Evolutionary conservation across 352 stramenopile genomes (phyloP).

Genomic region (Globisporangium emineosum): DNA sequence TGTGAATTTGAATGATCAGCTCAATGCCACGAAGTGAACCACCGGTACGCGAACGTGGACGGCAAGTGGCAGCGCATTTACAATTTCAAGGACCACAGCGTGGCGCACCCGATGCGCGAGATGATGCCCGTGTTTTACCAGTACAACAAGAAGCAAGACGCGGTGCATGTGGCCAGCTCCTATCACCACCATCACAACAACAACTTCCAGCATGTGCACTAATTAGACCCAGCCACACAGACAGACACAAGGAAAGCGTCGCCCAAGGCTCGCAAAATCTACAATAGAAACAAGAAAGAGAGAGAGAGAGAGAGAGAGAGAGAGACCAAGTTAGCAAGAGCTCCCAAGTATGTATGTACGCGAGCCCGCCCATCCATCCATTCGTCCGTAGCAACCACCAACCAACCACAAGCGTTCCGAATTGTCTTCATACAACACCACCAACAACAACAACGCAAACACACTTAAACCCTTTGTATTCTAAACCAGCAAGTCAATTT

Average conservation of each 20-base stretch:
- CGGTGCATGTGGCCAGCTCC: not conserved
- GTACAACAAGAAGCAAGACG: conserved; percentile 19
- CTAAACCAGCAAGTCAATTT: not conserved
- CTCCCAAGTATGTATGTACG: not conserved
- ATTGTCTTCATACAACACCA: not conserved
- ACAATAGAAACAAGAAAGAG: conserved; percentile 1
- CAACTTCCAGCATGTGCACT: conserved; percentile 7
- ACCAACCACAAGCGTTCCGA: not conserved
- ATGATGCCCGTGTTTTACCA: conserved; percentile 73
- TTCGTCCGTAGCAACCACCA: not conserved
- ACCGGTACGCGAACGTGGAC: conserved; percentile 79
- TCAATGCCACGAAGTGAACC: conserved; percentile 54
- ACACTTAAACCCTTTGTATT: not conserved
- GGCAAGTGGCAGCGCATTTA: conserved; percentile 78
- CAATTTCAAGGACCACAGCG: conserved; percentile 70
- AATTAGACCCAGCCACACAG: conserved; percentile 1
- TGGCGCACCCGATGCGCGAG: conserved; percentile 51
- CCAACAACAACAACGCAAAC: not conserved
- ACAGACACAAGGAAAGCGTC: not conserved
- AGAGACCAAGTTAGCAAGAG: not conserved
- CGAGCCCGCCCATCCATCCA: not conserved
- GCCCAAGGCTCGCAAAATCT: not conserved
- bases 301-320: not conserved
- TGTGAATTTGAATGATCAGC: conserved; percentile 19
- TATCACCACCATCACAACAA: not conserved